Evolutionary conservation across 495 filamentous ascomycete species (phyloP).

Genomic region (Aspergillus baeticus): DNA sequence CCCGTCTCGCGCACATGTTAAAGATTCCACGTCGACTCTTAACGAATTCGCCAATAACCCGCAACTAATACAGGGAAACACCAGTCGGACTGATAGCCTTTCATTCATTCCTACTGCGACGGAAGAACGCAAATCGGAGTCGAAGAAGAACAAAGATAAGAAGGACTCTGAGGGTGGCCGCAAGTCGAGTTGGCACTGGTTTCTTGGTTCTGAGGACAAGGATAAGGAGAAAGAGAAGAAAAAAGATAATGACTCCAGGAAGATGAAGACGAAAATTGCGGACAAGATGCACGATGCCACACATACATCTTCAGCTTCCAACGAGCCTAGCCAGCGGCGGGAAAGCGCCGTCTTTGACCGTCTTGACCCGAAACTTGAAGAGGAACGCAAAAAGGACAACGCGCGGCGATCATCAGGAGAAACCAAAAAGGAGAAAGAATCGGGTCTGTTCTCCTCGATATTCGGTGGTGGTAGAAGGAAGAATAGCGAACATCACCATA

Average conservation of each 20-base stretch:
- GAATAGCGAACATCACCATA: constrained; percentile 60
- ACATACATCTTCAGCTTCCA: constrained; percentile 77
- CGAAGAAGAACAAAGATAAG: constrained; percentile 62
- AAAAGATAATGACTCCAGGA: constrained; percentile 59
- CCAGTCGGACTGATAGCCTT: constrained; percentile 69
- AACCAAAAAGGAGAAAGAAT: constrained; percentile 82
- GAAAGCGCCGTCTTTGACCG: constrained; percentile 83
- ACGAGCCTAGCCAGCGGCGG: constrained; percentile 64
- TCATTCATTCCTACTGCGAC: constrained; percentile 80
- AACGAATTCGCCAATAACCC: constrained; percentile 39
- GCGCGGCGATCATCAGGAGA: constrained; percentile 68
- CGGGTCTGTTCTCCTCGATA: constrained; percentile 80
- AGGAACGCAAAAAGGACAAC: constrained; percentile 82
- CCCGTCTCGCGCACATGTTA: constrained; percentile 25
- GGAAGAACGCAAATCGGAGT: constrained; percentile 64
- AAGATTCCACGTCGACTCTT: constrained; percentile 30
- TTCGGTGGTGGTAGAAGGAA: constrained; percentile 87
- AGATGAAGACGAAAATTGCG: constrained; percentile 55
- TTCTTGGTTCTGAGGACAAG: constrained; percentile 67
- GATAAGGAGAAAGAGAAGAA: constrained; percentile 71
- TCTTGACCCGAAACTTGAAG: constrained; percentile 70
- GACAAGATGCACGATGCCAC: constrained; percentile 67
- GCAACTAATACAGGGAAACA: constrained; percentile 65
- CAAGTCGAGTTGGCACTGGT: constrained; percentile 88
- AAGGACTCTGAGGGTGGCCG: constrained; percentile 59